Percentiles rank a stretch among this genome's conserved stretches.
Evolutionary conservation across 1,139 yeast species (phyloP).

Genomic region (Hyphopichia burtonii): DNA sequence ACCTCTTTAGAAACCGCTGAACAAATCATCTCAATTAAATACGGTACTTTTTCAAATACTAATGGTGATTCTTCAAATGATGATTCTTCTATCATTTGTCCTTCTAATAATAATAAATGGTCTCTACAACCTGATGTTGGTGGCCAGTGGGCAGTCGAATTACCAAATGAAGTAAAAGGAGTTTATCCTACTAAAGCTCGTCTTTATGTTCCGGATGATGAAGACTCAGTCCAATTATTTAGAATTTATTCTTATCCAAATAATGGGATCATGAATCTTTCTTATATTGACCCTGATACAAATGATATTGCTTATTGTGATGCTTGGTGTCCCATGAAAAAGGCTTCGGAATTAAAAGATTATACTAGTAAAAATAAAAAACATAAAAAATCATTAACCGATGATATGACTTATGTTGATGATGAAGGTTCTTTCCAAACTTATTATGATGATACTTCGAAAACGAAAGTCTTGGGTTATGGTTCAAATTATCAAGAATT

Average conservation of each 20-base stretch:
- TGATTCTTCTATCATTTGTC: constrained; percentile 56
- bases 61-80: constrained; percentile 42
- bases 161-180: constrained; percentile 53
- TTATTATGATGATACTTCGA: constrained; percentile 40
- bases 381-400: constrained; percentile 18
- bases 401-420: constrained; percentile 28
- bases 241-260: constrained; percentile 78
- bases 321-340: constrained; percentile 76
- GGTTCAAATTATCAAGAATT: constrained; percentile 70
- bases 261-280: constrained; percentile 86
- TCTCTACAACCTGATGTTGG: constrained; percentile 46
- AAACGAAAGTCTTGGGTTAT: constrained; percentile 47
- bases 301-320: constrained; percentile 65
- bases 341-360: constrained; percentile 27
- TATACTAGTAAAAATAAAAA: constrained; percentile 21
- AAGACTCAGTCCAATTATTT: constrained; percentile 61
- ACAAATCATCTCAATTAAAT: constrained; percentile 63
- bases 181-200: constrained; percentile 73
- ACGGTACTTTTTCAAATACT: constrained; percentile 59
- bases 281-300: constrained; percentile 75
- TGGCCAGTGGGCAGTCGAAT: constrained; percentile 67
- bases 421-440: constrained; percentile 36
- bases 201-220: constrained; percentile 58
- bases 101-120: constrained; percentile 56
- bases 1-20: constrained; percentile 52